Evolutionary conservation across 2,329 filamentous ascomycete genomes (phyloP), one percentile per base, ranked within the genome.

Genomic region (Alternaria conjuncta): DNA sequence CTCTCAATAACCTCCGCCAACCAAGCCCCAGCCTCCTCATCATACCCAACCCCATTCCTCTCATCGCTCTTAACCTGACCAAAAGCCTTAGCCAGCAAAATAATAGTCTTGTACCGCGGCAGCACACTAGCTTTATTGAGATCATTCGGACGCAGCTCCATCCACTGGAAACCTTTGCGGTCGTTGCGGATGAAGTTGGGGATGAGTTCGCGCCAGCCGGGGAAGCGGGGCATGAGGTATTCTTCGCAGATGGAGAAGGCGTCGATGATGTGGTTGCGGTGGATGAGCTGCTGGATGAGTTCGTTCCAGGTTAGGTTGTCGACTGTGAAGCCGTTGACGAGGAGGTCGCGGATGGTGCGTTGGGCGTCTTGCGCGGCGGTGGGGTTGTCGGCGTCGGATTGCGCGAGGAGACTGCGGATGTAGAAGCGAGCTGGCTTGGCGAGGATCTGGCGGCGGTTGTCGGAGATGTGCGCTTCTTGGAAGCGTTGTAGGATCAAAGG

Each of bases 261-360:
- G 20, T 90, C 84, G 51, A 87, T 80, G 71, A 86, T 86, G 49
- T 86, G 84, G 49, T 86, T 85, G 57, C 88, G 84, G 13, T 84
- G 82, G 23, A 89, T 87, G 26, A 97, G 87, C 55, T 85, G 80
- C 71, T 91, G 88, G 59, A 97, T 86, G 67, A 92, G 89, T 55
- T 87, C 84, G 76, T 97, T 96, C 93, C 93, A 97, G 70, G 92
- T 94, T 71, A 86, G 86, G 75, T 87, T 90, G 73, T 93, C 90
- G 61, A 97, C 80, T 26, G 83, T 82, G 82, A 95, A 97, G 11
- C 94, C 95, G 44, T 86, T 84, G 2, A 78, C 75, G 9, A 87
- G 82, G 11, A 94, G 82, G n/a, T 85, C 79, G 21, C 84, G 78
- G 26, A 94, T 69, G 6, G 74, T 74, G 20, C 63, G 55, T 36